Conservation (phyloP, 768 basidiomycete species). For the Lyophyllum semitale region DNA sequence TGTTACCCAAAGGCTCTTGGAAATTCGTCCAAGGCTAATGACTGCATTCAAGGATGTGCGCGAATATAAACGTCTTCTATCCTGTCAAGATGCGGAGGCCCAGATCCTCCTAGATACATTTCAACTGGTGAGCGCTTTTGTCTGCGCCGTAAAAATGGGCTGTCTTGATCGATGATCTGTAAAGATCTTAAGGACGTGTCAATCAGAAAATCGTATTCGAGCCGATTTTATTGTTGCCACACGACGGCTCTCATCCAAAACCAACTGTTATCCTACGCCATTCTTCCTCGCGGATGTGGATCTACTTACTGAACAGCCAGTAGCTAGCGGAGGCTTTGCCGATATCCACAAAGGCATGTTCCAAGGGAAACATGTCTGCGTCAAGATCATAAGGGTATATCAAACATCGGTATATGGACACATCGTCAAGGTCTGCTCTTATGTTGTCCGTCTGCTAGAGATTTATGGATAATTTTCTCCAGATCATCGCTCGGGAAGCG, state of each 20-base stretch:
- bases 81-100: not conserved
- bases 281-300: conserved; percentile 5
- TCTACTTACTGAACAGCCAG: not conserved
- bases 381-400: conserved; percentile 12
- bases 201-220: not conserved
- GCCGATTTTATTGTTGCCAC: conserved; percentile 8
- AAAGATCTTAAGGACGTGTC: not conserved
- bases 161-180: not conserved
- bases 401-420: not conserved
- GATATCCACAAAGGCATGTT: conserved; percentile 11
- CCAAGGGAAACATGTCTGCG: conserved; percentile 5
- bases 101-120: not conserved
- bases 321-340: conserved; percentile 5
- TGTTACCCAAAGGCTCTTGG: too few relatives aligned
- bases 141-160: not conserved
- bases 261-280: conserved; percentile 3
- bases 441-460: too few relatives aligned
- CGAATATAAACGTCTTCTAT: too few relatives aligned
- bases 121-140: not conserved
- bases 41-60: too few relatives aligned
- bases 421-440: conserved; percentile 1
- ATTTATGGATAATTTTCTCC: too few relatives aligned
- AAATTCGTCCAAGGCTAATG: too few relatives aligned
- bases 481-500: conserved; percentile 27
- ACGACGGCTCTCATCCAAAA: conserved; percentile 9